phyloP scores from a whole-genome alignment of 1,139 yeast species.

The Taiozyma sp. region DNA sequence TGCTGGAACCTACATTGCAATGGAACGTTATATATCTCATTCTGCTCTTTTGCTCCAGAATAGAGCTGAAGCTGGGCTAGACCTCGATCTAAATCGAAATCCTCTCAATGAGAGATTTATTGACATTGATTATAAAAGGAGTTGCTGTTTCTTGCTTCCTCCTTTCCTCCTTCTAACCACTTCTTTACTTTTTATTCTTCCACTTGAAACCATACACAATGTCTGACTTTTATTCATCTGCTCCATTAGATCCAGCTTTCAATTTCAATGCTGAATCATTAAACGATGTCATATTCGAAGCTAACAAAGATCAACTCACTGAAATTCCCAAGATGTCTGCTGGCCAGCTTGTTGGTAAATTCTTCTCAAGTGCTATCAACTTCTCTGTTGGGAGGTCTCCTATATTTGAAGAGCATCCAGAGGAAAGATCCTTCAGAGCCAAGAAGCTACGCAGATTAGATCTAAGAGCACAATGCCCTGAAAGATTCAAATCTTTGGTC shows the following conservation, averaged over 20 bases:
- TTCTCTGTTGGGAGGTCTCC: background rate
- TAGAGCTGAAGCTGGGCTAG: background rate
- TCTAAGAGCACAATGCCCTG: background rate
- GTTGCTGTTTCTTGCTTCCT: background rate
- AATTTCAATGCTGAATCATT: background rate
- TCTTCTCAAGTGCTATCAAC: background rate
- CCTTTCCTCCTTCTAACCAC: background rate
- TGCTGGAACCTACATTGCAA: background rate
- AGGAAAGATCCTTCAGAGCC: background rate
- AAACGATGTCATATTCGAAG: background rate
- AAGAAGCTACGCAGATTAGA: background rate
- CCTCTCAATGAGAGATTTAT: background rate
- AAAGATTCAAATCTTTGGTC: background rate
- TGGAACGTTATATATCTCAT: background rate
- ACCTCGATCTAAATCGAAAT: background rate
- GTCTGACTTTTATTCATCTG: constrained; percentile 20
- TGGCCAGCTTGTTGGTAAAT: background rate
- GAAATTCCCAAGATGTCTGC: background rate
- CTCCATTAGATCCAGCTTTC: background rate
- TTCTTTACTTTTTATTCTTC: background rate
- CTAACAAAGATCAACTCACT: background rate
- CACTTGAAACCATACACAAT: background rate
- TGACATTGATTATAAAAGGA: background rate
- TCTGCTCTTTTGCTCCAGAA: too few species aligned
- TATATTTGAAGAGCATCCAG: background rate